phyloP scores from a whole-genome alignment of 2,329 filamentous ascomycete genomes.

The Neofusicoccum cordaticola region DNA sequence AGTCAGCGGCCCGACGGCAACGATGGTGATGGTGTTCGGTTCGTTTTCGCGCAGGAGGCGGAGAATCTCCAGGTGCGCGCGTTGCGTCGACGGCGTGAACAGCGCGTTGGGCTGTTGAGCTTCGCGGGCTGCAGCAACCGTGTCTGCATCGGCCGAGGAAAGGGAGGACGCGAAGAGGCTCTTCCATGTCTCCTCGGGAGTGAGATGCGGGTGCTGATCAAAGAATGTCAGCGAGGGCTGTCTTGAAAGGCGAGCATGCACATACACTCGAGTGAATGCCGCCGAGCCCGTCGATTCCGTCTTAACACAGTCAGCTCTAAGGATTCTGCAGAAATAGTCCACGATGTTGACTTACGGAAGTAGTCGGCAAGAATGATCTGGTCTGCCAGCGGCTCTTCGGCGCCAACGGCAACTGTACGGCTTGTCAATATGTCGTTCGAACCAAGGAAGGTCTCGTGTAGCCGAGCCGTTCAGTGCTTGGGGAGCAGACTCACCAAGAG shows the following conservation, averaged over 20 bases:
- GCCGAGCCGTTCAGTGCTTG: background rate
- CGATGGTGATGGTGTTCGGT: conserved; percentile 79
- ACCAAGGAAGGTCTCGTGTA: background rate
- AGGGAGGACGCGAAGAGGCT: conserved; percentile 41
- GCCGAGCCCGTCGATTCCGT: conserved; percentile 49
- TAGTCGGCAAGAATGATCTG: conserved; percentile 68
- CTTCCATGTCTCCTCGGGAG: conserved; percentile 48
- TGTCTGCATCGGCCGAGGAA: conserved; percentile 29
- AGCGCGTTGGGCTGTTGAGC: conserved; percentile 42
- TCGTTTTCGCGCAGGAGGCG: conserved; percentile 79
- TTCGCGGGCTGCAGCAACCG: conserved; percentile 35
- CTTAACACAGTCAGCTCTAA: conserved; percentile 25
- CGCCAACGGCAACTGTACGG: conserved; percentile 69
- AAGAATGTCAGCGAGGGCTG: background rate
- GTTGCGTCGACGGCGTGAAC: conserved; percentile 72
- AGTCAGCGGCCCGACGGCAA: conserved; percentile 88
- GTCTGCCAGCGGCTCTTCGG: conserved; percentile 80
- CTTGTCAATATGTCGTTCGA: background rate
- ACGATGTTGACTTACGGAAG: conserved; percentile 65
- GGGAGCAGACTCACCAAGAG: conserved; percentile 48
- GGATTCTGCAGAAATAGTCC: background rate
- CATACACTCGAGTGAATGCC: conserved; percentile 47
- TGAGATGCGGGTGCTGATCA: conserved; percentile 46
- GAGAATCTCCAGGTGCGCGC: conserved; percentile 85
- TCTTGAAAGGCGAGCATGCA: background rate